phyloP scores from a whole-genome alignment of 176 grass and related monocot species.

The Raddia distichophylla region DNA sequence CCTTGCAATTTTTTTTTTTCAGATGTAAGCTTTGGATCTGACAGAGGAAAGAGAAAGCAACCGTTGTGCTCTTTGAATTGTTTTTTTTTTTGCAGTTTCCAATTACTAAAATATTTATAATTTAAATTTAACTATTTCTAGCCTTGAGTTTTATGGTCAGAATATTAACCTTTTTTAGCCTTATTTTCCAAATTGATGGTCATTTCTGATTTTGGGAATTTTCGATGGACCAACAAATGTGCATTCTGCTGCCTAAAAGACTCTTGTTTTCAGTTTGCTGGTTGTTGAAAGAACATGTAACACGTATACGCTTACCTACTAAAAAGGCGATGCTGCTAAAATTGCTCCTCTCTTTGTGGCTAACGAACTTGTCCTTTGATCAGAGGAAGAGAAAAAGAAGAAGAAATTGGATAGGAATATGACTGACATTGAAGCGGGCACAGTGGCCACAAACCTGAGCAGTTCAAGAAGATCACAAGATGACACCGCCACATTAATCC shows the following conservation, averaged over 20 bases:
- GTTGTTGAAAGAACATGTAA: background rate
- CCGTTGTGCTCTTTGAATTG: background rate
- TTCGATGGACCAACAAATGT: background rate
- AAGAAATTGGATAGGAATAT: conserved; percentile 28
- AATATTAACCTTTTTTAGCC: background rate
- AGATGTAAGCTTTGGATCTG: conserved; percentile 24
- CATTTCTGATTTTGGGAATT: background rate
- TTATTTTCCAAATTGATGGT: background rate
- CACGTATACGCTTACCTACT: background rate
- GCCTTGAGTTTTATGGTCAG: background rate
- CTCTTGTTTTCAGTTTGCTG: background rate
- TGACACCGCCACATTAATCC: conserved; percentile 50
- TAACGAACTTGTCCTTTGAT: conserved; percentile 9
- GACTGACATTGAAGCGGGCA: conserved; percentile 39
- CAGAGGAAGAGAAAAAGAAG: background rate
- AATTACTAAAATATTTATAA: background rate
- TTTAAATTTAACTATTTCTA: background rate
- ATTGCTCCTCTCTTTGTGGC: background rate
- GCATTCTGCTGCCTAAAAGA: background rate
- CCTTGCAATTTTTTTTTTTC: background rate
- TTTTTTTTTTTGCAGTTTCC: background rate
- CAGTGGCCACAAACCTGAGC: background rate
- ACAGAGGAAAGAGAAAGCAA: background rate
- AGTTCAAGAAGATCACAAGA: conserved; percentile 45
- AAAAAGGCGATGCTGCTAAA: background rate